Percentiles rank a stretch among this genome's conserved stretches.
Conservation (phyloP, 2,329 filamentous ascomycete species). For the Thielaviopsis musarum region DNA sequence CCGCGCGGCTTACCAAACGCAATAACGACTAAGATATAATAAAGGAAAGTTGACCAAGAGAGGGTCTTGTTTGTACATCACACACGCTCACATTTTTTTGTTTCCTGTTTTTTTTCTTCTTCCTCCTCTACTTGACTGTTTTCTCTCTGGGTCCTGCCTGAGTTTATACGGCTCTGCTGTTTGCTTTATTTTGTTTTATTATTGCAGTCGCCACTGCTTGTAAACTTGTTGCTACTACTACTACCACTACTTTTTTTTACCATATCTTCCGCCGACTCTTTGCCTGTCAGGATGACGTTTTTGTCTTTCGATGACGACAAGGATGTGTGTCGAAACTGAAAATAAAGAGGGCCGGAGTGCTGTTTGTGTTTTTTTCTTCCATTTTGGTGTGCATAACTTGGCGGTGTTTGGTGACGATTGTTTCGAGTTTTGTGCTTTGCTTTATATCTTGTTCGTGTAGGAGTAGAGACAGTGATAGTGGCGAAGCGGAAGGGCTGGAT, state of each 20-base stretch:
- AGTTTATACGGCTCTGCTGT: background rate
- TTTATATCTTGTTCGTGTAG: background rate
- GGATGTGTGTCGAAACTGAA: background rate
- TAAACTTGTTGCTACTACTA: background rate
- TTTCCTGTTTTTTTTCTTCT: slow-evolving; percentile 30
- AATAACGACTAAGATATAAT: slow-evolving; percentile 12
- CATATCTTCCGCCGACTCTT: background rate
- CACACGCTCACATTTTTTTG: slow-evolving; percentile 17
- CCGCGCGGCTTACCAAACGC: slow-evolving; percentile 33
- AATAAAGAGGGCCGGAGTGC: background rate
- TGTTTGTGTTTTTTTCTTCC: background rate
- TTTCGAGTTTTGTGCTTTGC: background rate
- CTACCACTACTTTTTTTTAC: background rate
- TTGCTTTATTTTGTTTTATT: background rate
- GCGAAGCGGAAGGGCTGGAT: no score
- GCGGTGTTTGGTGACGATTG: background rate
- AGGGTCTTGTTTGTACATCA: slow-evolving; percentile 32
- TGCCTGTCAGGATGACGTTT: background rate
- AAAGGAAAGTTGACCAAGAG: slow-evolving; percentile 17
- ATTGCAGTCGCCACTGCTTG: background rate
- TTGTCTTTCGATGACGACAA: background rate
- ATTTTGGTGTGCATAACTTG: background rate
- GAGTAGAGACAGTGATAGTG: no score
- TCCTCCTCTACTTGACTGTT: background rate
- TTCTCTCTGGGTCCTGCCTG: background rate